Conservation (phyloP, 257 asterid species). For the Penstemon eatonii region DNA sequence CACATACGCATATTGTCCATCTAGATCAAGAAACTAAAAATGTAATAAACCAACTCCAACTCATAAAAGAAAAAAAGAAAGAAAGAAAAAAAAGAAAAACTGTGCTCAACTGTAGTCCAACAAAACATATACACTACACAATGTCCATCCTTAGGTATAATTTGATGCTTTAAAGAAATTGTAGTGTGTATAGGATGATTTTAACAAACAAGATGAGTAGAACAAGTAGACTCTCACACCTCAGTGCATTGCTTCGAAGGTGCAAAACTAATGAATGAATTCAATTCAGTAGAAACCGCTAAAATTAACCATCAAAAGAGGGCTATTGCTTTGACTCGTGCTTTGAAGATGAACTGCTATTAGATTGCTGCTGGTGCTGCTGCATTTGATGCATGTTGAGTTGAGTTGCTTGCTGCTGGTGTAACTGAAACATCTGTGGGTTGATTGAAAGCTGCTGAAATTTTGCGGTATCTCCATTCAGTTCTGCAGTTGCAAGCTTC, state of each 20-base stretch:
- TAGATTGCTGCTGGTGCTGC: conserved; percentile 44
- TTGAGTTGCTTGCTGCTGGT: conserved; percentile 24
- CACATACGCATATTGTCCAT: too few species aligned
- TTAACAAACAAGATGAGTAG: too few species aligned
- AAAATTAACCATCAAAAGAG: conserved; percentile 2
- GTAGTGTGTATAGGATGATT: too few species aligned
- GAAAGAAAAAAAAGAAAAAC: too few species aligned
- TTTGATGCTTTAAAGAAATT: too few species aligned
- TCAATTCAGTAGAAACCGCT: conserved; percentile 25
- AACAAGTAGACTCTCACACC: too few species aligned
- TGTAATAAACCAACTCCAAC: too few species aligned
- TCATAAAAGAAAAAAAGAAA: too few species aligned
- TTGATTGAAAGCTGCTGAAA: conserved; percentile 54
- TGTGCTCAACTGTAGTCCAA: too few species aligned
- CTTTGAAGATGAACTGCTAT: conserved; percentile 37
- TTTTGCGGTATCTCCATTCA: conserved; percentile 44
- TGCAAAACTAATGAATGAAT: conserved; percentile 48
- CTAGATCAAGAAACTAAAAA: too few species aligned
- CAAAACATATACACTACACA: too few species aligned
- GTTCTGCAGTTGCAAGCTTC: conserved; percentile 50
- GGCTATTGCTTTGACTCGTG: conserved; percentile 35
- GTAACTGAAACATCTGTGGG: conserved; percentile 49
- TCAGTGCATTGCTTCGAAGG: neutral
- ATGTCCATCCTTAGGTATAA: too few species aligned
- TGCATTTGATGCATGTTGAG: conserved; percentile 30